Base-by-base conservation (phyloP, 257 asterid species). In the Salvia splendens region DNA sequence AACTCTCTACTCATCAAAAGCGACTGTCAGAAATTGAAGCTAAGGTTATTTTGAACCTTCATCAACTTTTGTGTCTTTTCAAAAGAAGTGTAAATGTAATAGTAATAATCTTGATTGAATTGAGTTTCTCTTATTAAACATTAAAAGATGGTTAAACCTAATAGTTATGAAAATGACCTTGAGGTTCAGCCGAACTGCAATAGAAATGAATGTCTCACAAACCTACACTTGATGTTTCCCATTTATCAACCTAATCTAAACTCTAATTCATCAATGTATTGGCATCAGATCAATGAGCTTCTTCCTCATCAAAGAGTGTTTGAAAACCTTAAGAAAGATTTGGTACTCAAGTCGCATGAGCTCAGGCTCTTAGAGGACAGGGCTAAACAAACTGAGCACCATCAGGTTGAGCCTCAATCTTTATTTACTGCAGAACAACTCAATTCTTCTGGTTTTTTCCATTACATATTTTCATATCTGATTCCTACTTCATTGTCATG, bases 341-440 rank as follows among this genome's bases (percentile, higher is more conserved):
- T 88, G 75, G 99, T 88, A 79, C 95, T 94, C 82, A 89, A 91
- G 80, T 84, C 93, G 51, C 90, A 88, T 76, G 99, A 94, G 73
- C 96, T 94, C 68, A 83, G 92, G 30, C 86, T 94, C 73, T 62
- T 79, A 47, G 95, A 91, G 84, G 84, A 75, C 77, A 83, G 97
- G 83, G 96, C 95, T 12, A 87, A 85, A 83, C 97, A 94, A 71
- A 88, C 87, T 69, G 99, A 91, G 85, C 96, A 94, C 81, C 97
- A 94, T 77, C 92, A 94, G 99, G 99, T 94, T 74, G 79, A 36
- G 30, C 62, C 67, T 73, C 64, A 30, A 11, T 61, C 40, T 51
- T 42, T 69, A 55, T 49, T 50, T 59, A 20, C 40, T 68, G 24
- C 48, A 36, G 24, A 24, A 51, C 6, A 17, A 24, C 50, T 69